Conservation (phyloP, 2,329 filamentous ascomycete genomes). For the Phialophora verrucosa region DNA sequence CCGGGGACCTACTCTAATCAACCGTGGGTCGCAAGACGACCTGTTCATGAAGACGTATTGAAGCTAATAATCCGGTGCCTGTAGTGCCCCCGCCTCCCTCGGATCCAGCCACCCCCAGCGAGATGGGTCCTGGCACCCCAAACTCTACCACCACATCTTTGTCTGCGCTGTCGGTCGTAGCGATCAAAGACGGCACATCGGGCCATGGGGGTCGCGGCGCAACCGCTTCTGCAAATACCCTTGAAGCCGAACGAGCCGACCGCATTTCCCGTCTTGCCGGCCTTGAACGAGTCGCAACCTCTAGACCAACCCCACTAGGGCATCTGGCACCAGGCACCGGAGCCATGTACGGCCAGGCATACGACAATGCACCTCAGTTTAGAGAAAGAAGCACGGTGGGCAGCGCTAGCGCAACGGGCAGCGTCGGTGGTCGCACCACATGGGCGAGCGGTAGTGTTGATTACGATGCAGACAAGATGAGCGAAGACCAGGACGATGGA, state of each 20-base stretch:
- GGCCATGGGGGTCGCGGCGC: constrained; percentile 68
- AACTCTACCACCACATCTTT: constrained; percentile 92
- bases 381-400: constrained; percentile 88
- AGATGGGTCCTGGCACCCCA: constrained; percentile 87
- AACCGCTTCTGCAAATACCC: constrained; percentile 69
- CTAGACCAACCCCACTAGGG: constrained; percentile 58
- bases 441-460: constrained; percentile 70
- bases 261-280: constrained; percentile 93
- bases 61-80: constrained; percentile 71
- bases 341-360: constrained; percentile 50
- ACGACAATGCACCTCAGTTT: constrained; percentile 75
- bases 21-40: constrained; percentile 24
- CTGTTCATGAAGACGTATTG: constrained; percentile 23
- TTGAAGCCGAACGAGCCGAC: constrained; percentile 90
- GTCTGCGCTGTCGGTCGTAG: constrained; percentile 87
- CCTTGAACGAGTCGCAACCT: constrained; percentile 84
- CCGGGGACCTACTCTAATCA: constrained; percentile 36
- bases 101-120: constrained; percentile 83
- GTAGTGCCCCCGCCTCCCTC: constrained; percentile 83
- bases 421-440: constrained; percentile 68
- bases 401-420: constrained; percentile 84
- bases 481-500: constrained; percentile 67
- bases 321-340: constrained; percentile 46
- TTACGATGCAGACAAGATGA: constrained; percentile 61
- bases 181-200: constrained; percentile 94